Evolutionary conservation across 176 grass and related monocot genomes (phyloP), one percentile per base, ranked within the genome.

Genomic region (Oryza glumipatula): DNA sequence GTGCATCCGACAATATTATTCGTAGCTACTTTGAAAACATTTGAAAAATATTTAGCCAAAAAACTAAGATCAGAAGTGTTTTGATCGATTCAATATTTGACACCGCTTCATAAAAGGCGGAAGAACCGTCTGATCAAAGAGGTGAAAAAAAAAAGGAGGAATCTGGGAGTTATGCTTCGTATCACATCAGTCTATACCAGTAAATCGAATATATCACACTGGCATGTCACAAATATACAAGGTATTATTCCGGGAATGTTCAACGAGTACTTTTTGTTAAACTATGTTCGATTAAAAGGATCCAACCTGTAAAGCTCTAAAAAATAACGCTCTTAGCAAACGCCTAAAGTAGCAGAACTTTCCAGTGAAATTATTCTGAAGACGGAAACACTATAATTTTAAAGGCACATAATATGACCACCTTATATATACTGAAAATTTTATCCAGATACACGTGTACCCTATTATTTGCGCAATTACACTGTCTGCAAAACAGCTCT

Each of bases 381-480:
- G 35, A 82, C 11, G 21, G 7, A 54, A 54, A 61, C 41, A 15
- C 21, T 7, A 5, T 7, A 4, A 65, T 56, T 30, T 76, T 19
- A 69, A 67, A 69, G 47, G 12, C 9, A 32, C 44, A 52, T 83
- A 41, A 82, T 32, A 12, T 70, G 58, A 2, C 7, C 3, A 52
- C 28, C 72, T 21, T 76, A 8, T 56, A 79, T 41, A 71, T 41
- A 23, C 24, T 66, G 43, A 64, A 68, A 45, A 73, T 6, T 23
- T 44, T 72, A 83, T 65, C 47, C 47, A 78, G n/a, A 51, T 38
- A 79, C 54, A 79, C 32, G 56, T 21, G 47, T 30, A 60, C 41
- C 64, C 43, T 54, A 73, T 72, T 35, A 83, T 79, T 17, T 73
- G 45, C 56, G 56, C n/a, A 78, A 49, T 70, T 76, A 45, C 32